Evolutionary conservation across 441 rosid genomes (phyloP).

Genomic region (Mallotus repandus): DNA sequence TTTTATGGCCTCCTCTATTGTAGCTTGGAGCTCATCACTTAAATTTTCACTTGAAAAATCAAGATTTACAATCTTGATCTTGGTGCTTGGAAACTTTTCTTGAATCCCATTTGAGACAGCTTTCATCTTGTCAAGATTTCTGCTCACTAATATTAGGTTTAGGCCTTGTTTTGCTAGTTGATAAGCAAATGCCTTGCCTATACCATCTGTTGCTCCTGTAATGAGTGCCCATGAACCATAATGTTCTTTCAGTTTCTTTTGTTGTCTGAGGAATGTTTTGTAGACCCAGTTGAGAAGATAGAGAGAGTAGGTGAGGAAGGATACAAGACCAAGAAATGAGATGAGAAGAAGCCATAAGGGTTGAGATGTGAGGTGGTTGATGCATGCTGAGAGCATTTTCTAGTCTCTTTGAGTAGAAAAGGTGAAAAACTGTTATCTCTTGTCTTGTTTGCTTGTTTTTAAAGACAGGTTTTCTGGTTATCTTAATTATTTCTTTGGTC

Average conservation of each 20-base stretch:
- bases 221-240: constrained; percentile 84
- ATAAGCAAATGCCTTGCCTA: constrained; percentile 67
- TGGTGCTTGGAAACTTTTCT: constrained; percentile 31
- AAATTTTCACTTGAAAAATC: constrained; percentile 45
- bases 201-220: constrained; percentile 83
- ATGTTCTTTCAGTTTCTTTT: constrained; percentile 36
- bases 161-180: constrained; percentile 59
- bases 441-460: no score
- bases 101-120: constrained; percentile 40
- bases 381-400: constrained; percentile 14
- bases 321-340: constrained; percentile 48
- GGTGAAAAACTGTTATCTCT: no score
- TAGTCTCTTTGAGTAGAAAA: no score
- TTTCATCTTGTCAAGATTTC: constrained; percentile 50
- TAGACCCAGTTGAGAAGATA: constrained; percentile 48
- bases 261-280: constrained; percentile 39
- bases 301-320: constrained; percentile 38
- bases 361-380: constrained; percentile 18
- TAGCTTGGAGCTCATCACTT: constrained; percentile 14
- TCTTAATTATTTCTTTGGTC: no score
- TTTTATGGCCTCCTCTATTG: constrained; percentile 43
- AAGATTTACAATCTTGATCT: constrained; percentile 43
- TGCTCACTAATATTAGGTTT: constrained; percentile 62
- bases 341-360: constrained; percentile 41
- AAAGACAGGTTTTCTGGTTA: no score